A percentile compares a stretch with the other conserved stretches of the same genome.
These are phyloP conservation scores for Oryza brachyantha DNA, from an alignment of 176 grass and related monocot species.

Conservation along the genomic window DNA sequence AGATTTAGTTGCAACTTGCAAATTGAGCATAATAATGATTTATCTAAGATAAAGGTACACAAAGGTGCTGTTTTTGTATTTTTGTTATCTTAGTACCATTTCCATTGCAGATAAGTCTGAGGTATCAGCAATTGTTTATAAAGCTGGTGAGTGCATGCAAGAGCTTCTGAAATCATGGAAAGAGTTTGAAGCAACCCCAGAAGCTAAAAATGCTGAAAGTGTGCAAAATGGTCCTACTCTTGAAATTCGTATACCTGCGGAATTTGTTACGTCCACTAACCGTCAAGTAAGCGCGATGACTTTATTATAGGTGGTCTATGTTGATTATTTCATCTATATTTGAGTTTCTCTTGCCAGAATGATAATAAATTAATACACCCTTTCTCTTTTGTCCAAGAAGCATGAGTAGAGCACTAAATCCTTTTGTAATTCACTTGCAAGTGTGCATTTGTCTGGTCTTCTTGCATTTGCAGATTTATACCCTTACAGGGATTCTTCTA, in stretches of 20 bases:
- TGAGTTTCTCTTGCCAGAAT: background rate
- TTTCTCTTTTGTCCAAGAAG: background rate
- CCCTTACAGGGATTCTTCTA: background rate
- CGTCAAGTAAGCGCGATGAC: constrained; percentile 57
- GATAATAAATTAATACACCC: background rate
- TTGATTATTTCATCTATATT: constrained; percentile 9
- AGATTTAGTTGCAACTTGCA: background rate
- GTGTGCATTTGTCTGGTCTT: background rate
- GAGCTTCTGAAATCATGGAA: constrained; percentile 90
- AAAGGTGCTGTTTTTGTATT: constrained; percentile 12
- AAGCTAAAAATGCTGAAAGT: constrained; percentile 57
- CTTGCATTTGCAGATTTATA: constrained; percentile 1
- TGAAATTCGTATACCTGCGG: constrained; percentile 81
- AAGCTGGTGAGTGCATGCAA: constrained; percentile 95
- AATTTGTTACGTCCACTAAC: constrained; percentile 87
- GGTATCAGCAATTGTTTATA: constrained; percentile 78
- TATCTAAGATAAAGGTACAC: background rate
- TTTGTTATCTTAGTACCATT: constrained; percentile 18
- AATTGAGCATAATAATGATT: constrained; percentile 16
- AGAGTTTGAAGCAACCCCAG: constrained; percentile 65
- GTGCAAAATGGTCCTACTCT: constrained; percentile 57
- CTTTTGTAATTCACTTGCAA: constrained; percentile 3
- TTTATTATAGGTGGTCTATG: constrained; percentile 9
- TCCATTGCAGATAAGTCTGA: constrained; percentile 65
- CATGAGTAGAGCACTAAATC: background rate